A percentile compares a stretch with the other conserved stretches of the same genome.
These are phyloP conservation scores for Kluyveromyces dobzhanskii DNA, from an alignment of 805 yeast species.

Conservation along the genomic window DNA sequence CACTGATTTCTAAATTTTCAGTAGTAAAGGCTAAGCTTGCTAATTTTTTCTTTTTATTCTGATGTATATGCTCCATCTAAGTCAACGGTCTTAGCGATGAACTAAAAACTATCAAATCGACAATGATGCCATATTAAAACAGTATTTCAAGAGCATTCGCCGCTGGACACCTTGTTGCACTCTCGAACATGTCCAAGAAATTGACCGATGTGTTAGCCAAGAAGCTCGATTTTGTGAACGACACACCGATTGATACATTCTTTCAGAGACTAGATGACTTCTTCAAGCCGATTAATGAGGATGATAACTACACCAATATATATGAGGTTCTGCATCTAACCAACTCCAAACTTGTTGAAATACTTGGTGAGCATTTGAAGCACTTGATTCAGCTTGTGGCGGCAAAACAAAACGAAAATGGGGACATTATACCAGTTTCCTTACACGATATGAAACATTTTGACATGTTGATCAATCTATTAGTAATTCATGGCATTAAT, in stretches of 20 bases:
- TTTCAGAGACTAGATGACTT: conserved; percentile 18
- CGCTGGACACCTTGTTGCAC: too few species aligned
- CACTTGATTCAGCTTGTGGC: conserved; percentile 10
- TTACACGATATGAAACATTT: conserved; percentile 77
- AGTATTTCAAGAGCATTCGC: too few species aligned
- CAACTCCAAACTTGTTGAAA: conserved; percentile 14
- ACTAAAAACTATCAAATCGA: too few species aligned
- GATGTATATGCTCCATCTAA: too few species aligned
- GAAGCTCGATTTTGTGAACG: conserved; percentile 26
- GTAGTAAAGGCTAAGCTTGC: too few species aligned
- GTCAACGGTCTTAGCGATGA: too few species aligned
- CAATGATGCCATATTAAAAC: too few species aligned
- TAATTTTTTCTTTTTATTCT: too few species aligned
- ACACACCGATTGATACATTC: conserved; percentile 28
- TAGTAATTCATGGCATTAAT: conserved; percentile 66
- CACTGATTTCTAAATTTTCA: not conserved
- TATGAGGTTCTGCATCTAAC: conserved; percentile 11
- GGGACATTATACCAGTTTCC: conserved; percentile 48
- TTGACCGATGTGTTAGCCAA: conserved; percentile 12
- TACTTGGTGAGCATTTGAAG: conserved; percentile 12
- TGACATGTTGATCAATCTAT: conserved; percentile 51
- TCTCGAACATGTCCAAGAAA: conserved; percentile 4
- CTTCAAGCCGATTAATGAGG: conserved; percentile 9
- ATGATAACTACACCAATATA: conserved; percentile 1
- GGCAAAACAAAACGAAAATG: conserved; percentile 12